Evolutionary conservation across 306 rosid genomes (phyloP).

Genomic region (Gastrolobium bilobum): DNA sequence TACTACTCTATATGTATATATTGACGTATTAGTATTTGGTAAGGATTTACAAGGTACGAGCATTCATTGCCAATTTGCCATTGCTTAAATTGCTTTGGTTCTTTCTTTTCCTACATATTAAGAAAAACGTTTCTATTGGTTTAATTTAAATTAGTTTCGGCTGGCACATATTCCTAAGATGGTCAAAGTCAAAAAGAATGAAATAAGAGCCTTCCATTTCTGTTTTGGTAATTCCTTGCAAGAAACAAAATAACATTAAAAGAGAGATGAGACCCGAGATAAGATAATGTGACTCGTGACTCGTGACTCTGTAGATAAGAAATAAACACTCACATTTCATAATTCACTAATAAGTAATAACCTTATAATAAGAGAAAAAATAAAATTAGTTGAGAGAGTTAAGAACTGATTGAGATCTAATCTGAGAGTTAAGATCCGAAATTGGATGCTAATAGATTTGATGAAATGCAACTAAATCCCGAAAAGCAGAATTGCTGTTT

Average conservation of each 20-base stretch:
- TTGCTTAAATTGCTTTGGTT: background rate
- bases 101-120: background rate
- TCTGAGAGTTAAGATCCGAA: conserved; percentile 49
- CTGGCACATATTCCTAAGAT: background rate
- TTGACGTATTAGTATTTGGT: background rate
- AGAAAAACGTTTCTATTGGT: background rate
- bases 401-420: conserved; percentile 40
- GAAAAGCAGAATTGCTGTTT: conserved; percentile 25
- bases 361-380: background rate
- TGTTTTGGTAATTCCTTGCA: background rate
- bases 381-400: background rate
- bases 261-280: background rate
- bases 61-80: background rate
- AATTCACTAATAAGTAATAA: background rate
- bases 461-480: conserved; percentile 38
- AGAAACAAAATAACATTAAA: background rate
- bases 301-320: background rate
- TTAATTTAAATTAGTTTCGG: background rate
- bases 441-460: conserved; percentile 47
- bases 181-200: conserved; percentile 28
- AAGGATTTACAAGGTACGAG: background rate
- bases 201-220: background rate
- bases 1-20: background rate
- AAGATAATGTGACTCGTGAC: background rate
- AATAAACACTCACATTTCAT: background rate